Percentiles rank a stretch among this genome's conserved stretches.
Evolutionary conservation across 352 stramenopile genomes (phyloP).

Genomic region (Elongisporangium anandrum): DNA sequence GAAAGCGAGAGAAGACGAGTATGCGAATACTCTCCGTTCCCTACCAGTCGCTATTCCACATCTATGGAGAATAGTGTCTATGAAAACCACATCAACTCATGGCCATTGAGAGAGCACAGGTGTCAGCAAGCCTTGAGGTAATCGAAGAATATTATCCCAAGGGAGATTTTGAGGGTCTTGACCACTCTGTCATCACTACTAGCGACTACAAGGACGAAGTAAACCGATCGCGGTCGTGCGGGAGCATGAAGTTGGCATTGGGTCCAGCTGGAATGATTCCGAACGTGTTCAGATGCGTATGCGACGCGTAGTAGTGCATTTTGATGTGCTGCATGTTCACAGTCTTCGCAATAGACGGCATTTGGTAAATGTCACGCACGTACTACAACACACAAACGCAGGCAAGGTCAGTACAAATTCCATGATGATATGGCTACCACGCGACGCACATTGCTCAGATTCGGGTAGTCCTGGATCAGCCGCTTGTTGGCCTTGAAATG

Average conservation of each 20-base stretch:
- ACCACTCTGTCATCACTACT: too few relatives aligned
- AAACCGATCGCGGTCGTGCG: constrained; percentile 32
- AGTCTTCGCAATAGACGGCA: constrained; percentile 28
- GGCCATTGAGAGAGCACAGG: too few relatives aligned
- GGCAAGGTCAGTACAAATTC: constrained; percentile 5
- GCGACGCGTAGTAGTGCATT: constrained; percentile 46
- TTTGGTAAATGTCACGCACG: constrained; percentile 43
- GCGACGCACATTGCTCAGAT: constrained; percentile 63
- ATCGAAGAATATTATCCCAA: too few relatives aligned
- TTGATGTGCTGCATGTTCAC: constrained; percentile 49
- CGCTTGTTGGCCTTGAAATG: constrained; percentile 85
- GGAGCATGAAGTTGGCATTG: constrained; percentile 17
- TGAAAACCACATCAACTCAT: too few relatives aligned
- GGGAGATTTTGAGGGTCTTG: too few relatives aligned
- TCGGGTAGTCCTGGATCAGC: constrained; percentile 73
- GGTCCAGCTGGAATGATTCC: constrained; percentile 31
- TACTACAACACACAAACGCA: constrained; percentile 17
- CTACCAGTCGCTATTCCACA: not conserved
- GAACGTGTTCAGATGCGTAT: constrained; percentile 47
- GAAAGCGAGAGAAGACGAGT: not conserved
- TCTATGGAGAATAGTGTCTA: not conserved
- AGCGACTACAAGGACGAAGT: not conserved
- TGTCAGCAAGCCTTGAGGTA: too few relatives aligned
- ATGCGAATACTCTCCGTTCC: not conserved
- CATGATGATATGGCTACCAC: not conserved